Conservation (phyloP, 148 eudicot species). For the Rhododendron vialii region DNA sequence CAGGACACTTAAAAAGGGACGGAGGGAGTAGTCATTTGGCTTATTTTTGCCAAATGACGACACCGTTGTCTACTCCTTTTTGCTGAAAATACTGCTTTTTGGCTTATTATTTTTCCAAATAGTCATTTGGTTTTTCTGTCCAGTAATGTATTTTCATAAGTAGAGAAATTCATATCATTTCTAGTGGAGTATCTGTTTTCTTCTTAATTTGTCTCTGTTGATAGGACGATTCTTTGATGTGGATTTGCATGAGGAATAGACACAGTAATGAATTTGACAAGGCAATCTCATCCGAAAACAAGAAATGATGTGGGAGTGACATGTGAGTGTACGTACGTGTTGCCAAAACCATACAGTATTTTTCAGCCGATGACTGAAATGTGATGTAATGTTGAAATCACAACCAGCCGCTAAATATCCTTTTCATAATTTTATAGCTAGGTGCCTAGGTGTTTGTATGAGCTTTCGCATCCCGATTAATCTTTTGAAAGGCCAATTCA, state of each 20-base stretch:
- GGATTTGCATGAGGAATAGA: too few relatives aligned
- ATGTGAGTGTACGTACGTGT: background rate
- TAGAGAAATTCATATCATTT: too few relatives aligned
- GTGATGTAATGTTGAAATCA: background rate
- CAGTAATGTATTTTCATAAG: too few relatives aligned
- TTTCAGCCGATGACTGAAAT: background rate
- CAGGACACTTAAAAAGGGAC: too few relatives aligned
- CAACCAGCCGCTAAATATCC: background rate
- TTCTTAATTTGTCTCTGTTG: background rate
- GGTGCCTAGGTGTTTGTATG: background rate
- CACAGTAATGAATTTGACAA: background rate
- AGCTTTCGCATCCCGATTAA: background rate
- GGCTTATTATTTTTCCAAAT: too few relatives aligned
- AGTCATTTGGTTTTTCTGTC: too few relatives aligned
- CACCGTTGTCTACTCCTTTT: too few relatives aligned
- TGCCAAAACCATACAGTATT: background rate
- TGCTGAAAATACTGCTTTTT: too few relatives aligned
- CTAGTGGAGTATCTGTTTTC: background rate
- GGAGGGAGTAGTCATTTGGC: too few relatives aligned
- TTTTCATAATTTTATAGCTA: too few relatives aligned
- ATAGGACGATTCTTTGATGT: too few relatives aligned
- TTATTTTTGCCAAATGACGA: too few relatives aligned
- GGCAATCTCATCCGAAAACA: background rate
- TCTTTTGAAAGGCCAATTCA: background rate
- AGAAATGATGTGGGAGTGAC: background rate